Evolutionary conservation across 1,284 basidiomycete genomes (phyloP).

Genomic region (Boletus semigastroideus): DNA sequence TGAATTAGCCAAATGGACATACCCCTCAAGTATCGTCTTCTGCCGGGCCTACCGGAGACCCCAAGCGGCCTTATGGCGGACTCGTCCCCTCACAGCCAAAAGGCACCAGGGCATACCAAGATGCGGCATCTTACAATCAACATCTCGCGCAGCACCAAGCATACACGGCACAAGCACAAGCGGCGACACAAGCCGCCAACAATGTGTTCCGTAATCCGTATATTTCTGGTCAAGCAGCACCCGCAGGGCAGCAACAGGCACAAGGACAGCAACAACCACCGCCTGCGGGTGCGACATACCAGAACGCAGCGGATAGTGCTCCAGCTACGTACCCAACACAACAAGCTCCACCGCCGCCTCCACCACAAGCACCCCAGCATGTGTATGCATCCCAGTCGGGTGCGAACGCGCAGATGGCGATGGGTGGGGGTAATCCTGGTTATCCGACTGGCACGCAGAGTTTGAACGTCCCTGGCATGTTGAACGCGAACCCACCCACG

Average conservation of each 20-base stretch:
- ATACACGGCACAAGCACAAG: conserved; percentile 82
- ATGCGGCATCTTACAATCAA: conserved; percentile 93
- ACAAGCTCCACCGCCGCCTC: conserved; percentile 28
- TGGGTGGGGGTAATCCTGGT: conserved; percentile 37
- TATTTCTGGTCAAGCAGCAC: conserved; percentile 49
- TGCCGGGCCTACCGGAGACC: conserved; percentile 46
- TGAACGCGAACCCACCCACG: conserved; percentile 47
- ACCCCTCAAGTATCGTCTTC: conserved; percentile 34
- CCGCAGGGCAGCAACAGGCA: conserved; percentile 30
- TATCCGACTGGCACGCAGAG: conserved; percentile 37
- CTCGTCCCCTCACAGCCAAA: conserved; percentile 80
- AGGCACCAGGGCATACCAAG: conserved; percentile 83
- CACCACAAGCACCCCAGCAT: conserved; percentile 30
- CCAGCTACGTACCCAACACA: conserved; percentile 24
- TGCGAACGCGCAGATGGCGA: conserved; percentile 17
- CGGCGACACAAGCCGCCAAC: conserved; percentile 62
- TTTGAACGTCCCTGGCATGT: conserved; percentile 35
- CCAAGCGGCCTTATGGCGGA: conserved; percentile 94
- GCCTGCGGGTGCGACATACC: conserved; percentile 21
- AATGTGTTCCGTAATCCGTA: conserved; percentile 75
- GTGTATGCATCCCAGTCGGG: conserved; percentile 27
- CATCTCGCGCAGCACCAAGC: conserved; percentile 93
- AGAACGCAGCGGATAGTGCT: conserved; percentile 14
- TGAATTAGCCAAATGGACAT: conserved; percentile 50
- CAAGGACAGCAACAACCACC: conserved; percentile 39